Evolutionary conservation across 78 protist genomes (phyloP).

Genomic region (Dictyostelium capitatum): DNA sequence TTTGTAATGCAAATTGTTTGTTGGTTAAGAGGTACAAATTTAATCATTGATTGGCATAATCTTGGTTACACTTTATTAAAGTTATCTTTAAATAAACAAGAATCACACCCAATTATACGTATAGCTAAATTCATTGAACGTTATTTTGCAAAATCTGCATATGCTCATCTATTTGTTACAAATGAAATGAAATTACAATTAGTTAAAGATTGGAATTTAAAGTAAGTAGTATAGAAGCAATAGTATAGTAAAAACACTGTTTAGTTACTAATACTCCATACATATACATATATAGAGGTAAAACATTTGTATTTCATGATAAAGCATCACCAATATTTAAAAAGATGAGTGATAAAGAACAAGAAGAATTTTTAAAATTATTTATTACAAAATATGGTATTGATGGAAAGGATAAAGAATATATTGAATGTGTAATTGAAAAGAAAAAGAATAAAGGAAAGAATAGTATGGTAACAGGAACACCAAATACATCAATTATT

Average conservation of each 20-base stretch:
- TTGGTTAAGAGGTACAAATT: constrained; percentile 43
- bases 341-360: constrained; percentile 16
- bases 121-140: constrained; percentile 65
- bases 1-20: constrained; percentile 72
- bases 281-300: constrained; percentile 7
- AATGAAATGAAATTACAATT: constrained; percentile 80
- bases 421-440: background rate
- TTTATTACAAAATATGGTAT: constrained; percentile 21
- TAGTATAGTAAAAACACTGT: no score
- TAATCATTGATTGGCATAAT: constrained; percentile 98
- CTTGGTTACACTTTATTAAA: constrained; percentile 93
- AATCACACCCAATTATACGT: constrained; percentile 53
- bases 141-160: constrained; percentile 36
- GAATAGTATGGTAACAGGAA: background rate
- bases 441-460: background rate
- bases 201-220: constrained; percentile 45
- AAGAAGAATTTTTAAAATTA: constrained; percentile 17
- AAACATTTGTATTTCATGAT: constrained; percentile 68
- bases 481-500: constrained; percentile 11
- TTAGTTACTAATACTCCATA: background rate
- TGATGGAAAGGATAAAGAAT: constrained; percentile 9
- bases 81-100: constrained; percentile 40
- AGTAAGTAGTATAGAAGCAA: constrained; percentile 15
- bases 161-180: constrained; percentile 89
- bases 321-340: constrained; percentile 81